These are phyloP conservation scores for Phialemonium atrogriseum DNA, from an alignment of 2,329 filamentous ascomycete genomes.

Conservation along the genomic window DNA sequence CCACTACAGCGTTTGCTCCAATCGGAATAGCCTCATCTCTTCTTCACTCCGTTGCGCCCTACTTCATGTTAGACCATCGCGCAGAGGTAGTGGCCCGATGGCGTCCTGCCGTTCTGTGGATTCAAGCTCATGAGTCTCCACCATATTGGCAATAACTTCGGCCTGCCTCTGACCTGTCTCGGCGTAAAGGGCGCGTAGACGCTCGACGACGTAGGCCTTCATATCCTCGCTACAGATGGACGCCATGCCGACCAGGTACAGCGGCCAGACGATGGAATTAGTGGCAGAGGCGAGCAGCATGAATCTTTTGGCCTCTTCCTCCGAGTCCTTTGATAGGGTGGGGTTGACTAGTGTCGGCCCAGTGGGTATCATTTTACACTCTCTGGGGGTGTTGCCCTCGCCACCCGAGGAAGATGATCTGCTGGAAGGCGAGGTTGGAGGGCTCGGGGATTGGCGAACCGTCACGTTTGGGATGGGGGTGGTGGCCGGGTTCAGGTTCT, in stretches of 20 bases:
- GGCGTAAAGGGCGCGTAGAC: constrained; percentile 34
- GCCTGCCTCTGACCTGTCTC: constrained; percentile 40
- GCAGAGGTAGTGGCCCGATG: no score
- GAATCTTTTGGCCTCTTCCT: constrained; percentile 33
- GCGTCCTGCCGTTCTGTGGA: no score
- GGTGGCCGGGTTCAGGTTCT: constrained; percentile 10
- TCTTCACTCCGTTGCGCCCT: no score
- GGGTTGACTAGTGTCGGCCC: constrained; percentile 32
- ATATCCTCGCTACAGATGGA: constrained; percentile 32
- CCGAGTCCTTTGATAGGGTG: constrained; percentile 23
- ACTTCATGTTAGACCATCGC: no score
- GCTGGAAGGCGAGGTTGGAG: constrained; percentile 15
- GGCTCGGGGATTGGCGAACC: constrained; percentile 20
- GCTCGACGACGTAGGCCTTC: constrained; percentile 33
- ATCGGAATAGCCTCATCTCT: no score
- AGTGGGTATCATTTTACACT: constrained; percentile 7
- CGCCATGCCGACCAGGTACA: constrained; percentile 40
- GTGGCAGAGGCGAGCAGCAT: constrained; percentile 40
- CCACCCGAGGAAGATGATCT: constrained; percentile 10
- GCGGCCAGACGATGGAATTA: constrained; percentile 40
- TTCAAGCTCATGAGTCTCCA: constrained; percentile 29
- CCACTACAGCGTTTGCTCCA: no score
- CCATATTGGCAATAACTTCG: constrained; percentile 30
- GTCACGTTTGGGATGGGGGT: constrained; percentile 20
- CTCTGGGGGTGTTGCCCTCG: constrained; percentile 7